Evolutionary conservation across 768 basidiomycete species (phyloP), one percentile per base, ranked within the genome.

Genomic region (Chalciporus piperatus): DNA sequence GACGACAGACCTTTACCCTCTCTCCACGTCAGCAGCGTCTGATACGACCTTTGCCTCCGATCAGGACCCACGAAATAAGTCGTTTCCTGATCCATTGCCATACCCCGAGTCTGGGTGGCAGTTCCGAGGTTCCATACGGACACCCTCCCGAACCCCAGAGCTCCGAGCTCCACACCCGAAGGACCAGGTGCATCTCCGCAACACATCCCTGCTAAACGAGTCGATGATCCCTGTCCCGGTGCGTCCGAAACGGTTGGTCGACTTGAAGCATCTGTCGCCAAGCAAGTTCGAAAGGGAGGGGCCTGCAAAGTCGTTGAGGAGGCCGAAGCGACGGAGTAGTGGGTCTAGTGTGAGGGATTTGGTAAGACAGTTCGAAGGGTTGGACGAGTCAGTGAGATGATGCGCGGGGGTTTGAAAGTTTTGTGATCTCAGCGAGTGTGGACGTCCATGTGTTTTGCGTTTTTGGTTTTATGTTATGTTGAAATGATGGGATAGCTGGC

Each of bases 311-410:
- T 54, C 59, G 2, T 56, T 64, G 20, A 65, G 71, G 41, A 72
- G 71, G 25, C 11, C 46, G 10, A 20, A 44, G n/a, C 70, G 87
- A 51, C 72, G 83, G 60, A 82, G 79, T 52, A 87, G 88, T 59
- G 80, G 79, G 13, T 75, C 77, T 45, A 89, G 86, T 59, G 89
- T 91, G 51, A 87, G 78, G 67, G 87, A 90, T 46, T 64, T 91
- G 48, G 80, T 89, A 46, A 75, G 69, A 63, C 77, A 72, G 27
- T 91, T 83, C 59, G 87, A 90, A 67, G 66, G 42, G 5, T 55
- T 59, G 57, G 62, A 63, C 7, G 14, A 23, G 10, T 37, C 35
- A 4, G 16, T 37, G 35, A n/a, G 35, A 3, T 37, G 35, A 37
- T 37, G 8, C 6, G 16, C 4, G 14, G 16, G n/a, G 16, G 14